Base-by-base conservation (phyloP, 2,329 filamentous ascomycete genomes). In the Penicillium oxalicum region DNA sequence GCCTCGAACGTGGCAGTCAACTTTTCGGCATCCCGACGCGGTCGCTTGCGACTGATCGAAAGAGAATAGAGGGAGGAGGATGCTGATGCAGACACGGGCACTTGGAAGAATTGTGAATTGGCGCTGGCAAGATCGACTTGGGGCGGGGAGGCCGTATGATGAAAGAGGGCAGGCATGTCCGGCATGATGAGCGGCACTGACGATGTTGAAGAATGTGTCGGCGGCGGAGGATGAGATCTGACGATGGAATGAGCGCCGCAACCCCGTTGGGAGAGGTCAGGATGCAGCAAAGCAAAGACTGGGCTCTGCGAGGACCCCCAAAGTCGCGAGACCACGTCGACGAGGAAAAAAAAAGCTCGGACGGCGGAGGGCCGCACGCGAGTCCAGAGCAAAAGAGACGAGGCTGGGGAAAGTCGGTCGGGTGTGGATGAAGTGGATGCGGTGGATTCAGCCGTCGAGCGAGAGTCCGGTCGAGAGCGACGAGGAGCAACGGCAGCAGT, bases 51-150 rank as follows among this genome's bases (percentile, higher is more conserved):
- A 54, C 56, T 61, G 32, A 61, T 52, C 11, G 57, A 66, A 29
- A 70, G 62, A 11, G 67, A 67, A 42, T 63, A 68, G 7, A 71
- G 62, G 1, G 67, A 69, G 2, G 67, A 68, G 8, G 68, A 67
- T 12, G 68, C 66, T 9, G 68, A 69, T 5, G 65, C 56, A 8
- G 67, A 61, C 12, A 60, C 55, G 9, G 68, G 68, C 1, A 66
- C 56, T 43, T 67, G 64, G 56, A 68, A 70, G 45, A 70, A 60
- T 45, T 66, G 66, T 5, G 67, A 69, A 34, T 61, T 62, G 35
- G 67, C 64, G 44, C 62, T 68, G 45, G 65, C 60, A 39, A 70
- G 61, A 54, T 70, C 68, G 42, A 71, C 61, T 44, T 68, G 68
- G 9, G 69, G 64, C 38, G 67, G 64, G 29, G 69, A 62, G 24